Evolutionary conservation across 176 grass and related monocot species (phyloP).

Genomic region (Urochloa ruziziensis): DNA sequence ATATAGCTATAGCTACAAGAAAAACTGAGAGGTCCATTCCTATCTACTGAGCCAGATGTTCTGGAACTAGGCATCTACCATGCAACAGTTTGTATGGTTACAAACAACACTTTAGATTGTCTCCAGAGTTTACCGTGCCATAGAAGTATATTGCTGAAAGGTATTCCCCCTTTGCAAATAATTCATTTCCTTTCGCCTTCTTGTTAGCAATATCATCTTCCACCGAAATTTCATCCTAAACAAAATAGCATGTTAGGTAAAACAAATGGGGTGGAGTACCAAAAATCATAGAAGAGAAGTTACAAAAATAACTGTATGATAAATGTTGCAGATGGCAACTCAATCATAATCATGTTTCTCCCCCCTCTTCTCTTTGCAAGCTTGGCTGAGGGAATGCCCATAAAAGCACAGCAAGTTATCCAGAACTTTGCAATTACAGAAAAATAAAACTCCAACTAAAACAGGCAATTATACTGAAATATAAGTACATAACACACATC

Average conservation of each 20-base stretch:
- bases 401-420: too few species aligned
- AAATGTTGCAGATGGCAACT: too few species aligned
- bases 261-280: background rate
- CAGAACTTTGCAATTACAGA: too few species aligned
- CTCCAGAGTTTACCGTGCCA: background rate
- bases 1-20: background rate
- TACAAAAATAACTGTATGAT: too few species aligned
- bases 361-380: too few species aligned
- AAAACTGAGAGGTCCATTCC: background rate
- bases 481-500: background rate
- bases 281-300: background rate
- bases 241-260: background rate
- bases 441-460: too few species aligned
- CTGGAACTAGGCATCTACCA: background rate
- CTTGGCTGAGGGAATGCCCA: too few species aligned
- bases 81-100: background rate
- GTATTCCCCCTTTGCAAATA: slow-evolving; percentile 6
- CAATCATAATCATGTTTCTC: background rate
- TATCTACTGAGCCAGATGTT: background rate
- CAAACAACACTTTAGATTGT: background rate
- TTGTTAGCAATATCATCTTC: background rate
- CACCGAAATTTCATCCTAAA: background rate
- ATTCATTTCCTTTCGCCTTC: background rate
- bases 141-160: background rate
- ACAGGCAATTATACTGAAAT: too few species aligned